Evolutionary conservation across 2,329 filamentous ascomycete genomes (phyloP).

Genomic region (Lithohypha guttulata): DNA sequence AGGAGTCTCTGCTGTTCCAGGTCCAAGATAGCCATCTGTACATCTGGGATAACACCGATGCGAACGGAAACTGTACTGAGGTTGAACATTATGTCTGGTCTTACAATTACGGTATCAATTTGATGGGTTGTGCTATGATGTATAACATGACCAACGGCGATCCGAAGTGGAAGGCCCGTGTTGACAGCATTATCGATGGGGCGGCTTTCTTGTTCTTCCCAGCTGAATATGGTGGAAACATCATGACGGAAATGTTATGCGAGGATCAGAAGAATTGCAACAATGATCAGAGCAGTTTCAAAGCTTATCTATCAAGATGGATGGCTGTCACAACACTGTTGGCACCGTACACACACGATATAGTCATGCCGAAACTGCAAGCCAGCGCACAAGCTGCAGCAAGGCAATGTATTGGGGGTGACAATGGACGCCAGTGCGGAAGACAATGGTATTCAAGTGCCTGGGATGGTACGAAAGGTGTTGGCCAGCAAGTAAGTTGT

Average conservation of each 20-base stretch:
- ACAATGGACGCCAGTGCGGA: slow-evolving; percentile 50
- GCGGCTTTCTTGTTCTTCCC: slow-evolving; percentile 43
- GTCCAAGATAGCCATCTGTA: slow-evolving; percentile 39
- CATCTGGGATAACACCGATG: slow-evolving; percentile 52
- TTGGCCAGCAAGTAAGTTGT: slow-evolving; percentile 47
- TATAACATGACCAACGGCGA: slow-evolving; percentile 52
- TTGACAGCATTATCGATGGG: slow-evolving; percentile 46
- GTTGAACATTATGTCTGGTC: slow-evolving; percentile 54
- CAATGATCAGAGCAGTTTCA: slow-evolving; percentile 62
- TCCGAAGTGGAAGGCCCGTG: slow-evolving; percentile 44
- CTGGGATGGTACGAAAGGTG: slow-evolving; percentile 50
- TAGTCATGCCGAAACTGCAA: slow-evolving; percentile 48
- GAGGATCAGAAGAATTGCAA: slow-evolving; percentile 52
- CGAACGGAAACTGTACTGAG: slow-evolving; percentile 48
- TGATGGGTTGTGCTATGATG: slow-evolving; percentile 54
- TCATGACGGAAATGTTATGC: slow-evolving; percentile 58
- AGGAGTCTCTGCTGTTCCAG: slow-evolving; percentile 41
- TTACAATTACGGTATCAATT: slow-evolving; percentile 52
- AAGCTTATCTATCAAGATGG: slow-evolving; percentile 59
- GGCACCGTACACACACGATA: slow-evolving; percentile 47
- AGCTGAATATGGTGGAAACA: slow-evolving; percentile 32
- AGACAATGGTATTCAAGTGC: slow-evolving; percentile 48
- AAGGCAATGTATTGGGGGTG: slow-evolving; percentile 51
- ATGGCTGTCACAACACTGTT: slow-evolving; percentile 50
- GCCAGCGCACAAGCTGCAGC: slow-evolving; percentile 51